Percentiles rank a stretch among this genome's conserved stretches.
These are phyloP conservation scores for Metschnikowia santaceciliae DNA, from an alignment of 805 yeast species.

Conservation along the genomic window DNA sequence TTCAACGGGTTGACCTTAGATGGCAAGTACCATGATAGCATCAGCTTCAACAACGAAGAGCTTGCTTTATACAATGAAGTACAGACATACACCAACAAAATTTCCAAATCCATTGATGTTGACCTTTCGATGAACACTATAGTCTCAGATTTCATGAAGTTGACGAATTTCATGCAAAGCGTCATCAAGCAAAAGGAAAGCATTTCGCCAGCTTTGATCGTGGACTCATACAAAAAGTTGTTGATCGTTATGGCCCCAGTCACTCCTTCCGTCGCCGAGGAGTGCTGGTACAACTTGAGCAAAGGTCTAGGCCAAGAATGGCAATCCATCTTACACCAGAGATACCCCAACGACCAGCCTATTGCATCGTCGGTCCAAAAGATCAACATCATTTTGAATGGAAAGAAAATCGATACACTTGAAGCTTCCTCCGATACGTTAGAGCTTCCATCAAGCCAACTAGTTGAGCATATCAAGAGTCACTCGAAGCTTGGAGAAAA, in stretches of 20 bases:
- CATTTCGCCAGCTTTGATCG: conserved; percentile 38
- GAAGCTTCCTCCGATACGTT: conserved; percentile 38
- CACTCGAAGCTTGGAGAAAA: conserved; percentile 20
- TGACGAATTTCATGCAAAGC: conserved; percentile 48
- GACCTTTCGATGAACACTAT: conserved; percentile 75
- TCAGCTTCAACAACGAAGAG: conserved; percentile 43
- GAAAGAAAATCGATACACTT: conserved; percentile 55
- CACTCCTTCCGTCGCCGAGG: conserved; percentile 79
- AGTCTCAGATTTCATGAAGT: conserved; percentile 85
- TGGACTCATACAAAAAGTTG: conserved; percentile 50
- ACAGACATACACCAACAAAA: conserved; percentile 43
- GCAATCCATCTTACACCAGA: conserved; percentile 49
- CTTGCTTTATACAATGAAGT: conserved; percentile 54
- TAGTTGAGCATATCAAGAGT: conserved; percentile 44
- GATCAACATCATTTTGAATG: conserved; percentile 69
- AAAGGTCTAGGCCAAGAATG: conserved; percentile 24
- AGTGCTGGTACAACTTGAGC: conserved; percentile 55
- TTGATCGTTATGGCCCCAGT: conserved; percentile 72
- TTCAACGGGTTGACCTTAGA: conserved; percentile 18
- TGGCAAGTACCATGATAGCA: conserved; percentile 16
- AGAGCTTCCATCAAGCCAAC: conserved; percentile 31
- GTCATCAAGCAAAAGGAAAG: conserved; percentile 32
- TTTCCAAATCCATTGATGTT: conserved; percentile 57
- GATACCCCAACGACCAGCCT: conserved; percentile 60
- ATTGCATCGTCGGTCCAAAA: conserved; percentile 36